phyloP scores from a whole-genome alignment of 805 yeast genomes.

The Wickerhamiella azyma region DNA sequence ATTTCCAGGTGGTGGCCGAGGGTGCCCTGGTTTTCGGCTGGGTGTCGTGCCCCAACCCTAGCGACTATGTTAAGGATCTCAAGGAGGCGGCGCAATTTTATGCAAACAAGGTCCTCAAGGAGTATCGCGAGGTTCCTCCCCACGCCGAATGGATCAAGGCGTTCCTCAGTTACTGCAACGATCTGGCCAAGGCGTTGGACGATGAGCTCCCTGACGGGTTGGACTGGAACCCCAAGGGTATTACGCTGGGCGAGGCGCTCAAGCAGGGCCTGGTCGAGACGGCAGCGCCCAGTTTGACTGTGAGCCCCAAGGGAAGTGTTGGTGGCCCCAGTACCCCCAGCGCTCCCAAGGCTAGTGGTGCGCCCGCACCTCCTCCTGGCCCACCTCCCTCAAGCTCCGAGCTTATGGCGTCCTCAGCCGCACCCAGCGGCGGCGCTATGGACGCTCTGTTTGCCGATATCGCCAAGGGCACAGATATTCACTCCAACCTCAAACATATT shows the following conservation, averaged over 20 bases:
- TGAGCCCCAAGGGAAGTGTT: background rate
- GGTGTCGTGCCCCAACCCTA: conserved; percentile 68
- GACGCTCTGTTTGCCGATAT: conserved; percentile 85
- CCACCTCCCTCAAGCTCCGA: conserved; percentile 73
- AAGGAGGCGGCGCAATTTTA: conserved; percentile 90
- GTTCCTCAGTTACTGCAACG: conserved; percentile 51
- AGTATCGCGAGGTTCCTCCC: conserved; percentile 56
- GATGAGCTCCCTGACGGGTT: conserved; percentile 76
- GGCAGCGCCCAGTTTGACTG: background rate
- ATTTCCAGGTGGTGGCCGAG: conserved; percentile 73
- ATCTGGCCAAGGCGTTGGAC: conserved; percentile 58
- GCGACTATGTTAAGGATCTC: conserved; percentile 56
- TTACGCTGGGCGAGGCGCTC: conserved; percentile 37
- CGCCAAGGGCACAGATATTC: conserved; percentile 71
- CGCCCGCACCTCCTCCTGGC: conserved; percentile 66
- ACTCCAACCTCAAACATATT: conserved; percentile 78
- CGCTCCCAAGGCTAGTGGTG: no score
- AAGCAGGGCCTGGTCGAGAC: conserved; percentile 20
- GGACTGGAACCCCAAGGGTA: conserved; percentile 56
- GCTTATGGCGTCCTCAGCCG: conserved; percentile 28
- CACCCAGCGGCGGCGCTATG: conserved; percentile 38
- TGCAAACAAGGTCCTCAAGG: conserved; percentile 82
- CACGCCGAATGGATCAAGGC: conserved; percentile 73
- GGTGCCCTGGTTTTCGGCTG: conserved; percentile 87
- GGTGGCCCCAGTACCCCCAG: conserved; percentile 29